Evolutionary conservation across 148 eudicot genomes (phyloP), one percentile per base, ranked within the genome.

Genomic region (Drosera capensis): DNA sequence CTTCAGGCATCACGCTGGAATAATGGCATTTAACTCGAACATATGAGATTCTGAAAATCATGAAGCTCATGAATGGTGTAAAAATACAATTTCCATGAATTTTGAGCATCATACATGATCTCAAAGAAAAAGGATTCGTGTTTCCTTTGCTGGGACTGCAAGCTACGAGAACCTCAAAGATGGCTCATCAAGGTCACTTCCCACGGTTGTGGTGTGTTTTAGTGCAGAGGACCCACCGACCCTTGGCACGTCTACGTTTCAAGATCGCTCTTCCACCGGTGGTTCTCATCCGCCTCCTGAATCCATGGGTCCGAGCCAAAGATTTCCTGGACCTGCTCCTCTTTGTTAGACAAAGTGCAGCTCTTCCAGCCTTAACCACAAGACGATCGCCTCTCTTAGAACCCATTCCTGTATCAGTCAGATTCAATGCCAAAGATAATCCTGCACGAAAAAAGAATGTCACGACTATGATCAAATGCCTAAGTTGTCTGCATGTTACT

Each of bases 201-300:
- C 97, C 97, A 13, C 78, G 63, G 49, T 46, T 77, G 38, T 64
- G 84, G 48, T 80, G 77, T 26, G 97, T 47, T 59, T 88, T 83
- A 12, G 92, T 64, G 84, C 94, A 83, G 44, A 88, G 79, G 29
- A 62, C 40, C 77, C 72, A 68, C 40, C 97, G 66, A 16, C 97
- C 94, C 71, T 88, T 83, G 36, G 77, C 95, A 68, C 94, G 94
- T 42, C 97, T 62, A 15, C 84, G 81, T 67, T 71, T 60, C 28
- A 84, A 53, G 46, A 71, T 43, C 11, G 97, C 97, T 66, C 95
- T 73, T 45, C 97, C 94, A 40, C 82, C 55, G 20, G 94, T 83
- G 57, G 94, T 83, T 7, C 84, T 78, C 95, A 84, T 88, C 48
- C 97, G 59, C 43, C 46, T 47, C 51, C 82, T 70, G 28, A 82